Conservation (phyloP, 1,284 basidiomycete genomes). For the Fistulina hepatica region DNA sequence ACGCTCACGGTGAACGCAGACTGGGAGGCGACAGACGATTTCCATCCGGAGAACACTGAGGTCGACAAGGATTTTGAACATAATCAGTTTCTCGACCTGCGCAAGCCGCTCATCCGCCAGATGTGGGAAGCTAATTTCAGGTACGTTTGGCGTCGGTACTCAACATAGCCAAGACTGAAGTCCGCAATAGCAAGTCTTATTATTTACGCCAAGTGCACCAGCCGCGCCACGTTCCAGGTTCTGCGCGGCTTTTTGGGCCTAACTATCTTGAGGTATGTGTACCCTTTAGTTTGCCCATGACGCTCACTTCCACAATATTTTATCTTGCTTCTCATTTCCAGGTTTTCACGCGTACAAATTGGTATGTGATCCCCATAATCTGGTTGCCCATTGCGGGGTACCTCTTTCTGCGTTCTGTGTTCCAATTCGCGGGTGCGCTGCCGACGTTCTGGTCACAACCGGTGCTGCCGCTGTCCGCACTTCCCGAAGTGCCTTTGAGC, state of each 20-base stretch:
- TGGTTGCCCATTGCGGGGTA: conserved; percentile 87
- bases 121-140: conserved; percentile 79
- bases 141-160: too few relatives aligned
- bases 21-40: conserved; percentile 82
- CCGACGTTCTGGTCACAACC: conserved; percentile 48
- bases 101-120: conserved; percentile 77
- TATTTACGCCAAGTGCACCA: conserved; percentile 96
- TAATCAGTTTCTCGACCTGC: conserved; percentile 89
- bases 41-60: conserved; percentile 83
- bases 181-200: conserved; percentile 67
- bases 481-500: conserved; percentile 35
- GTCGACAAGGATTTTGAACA: conserved; percentile 69
- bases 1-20: conserved; percentile 32
- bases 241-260: conserved; percentile 82
- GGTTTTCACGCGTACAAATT: conserved; percentile 81
- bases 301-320: conserved; percentile 1
- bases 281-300: background rate
- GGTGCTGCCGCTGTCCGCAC: conserved; percentile 37
- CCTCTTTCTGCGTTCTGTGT: conserved; percentile 69
- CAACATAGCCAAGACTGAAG: too few relatives aligned
- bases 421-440: conserved; percentile 69
- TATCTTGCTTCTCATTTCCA: conserved; percentile 19
- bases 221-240: conserved; percentile 80
- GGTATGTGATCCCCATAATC: conserved; percentile 89
- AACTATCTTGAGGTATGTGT: conserved; percentile 64